These are phyloP conservation scores for Vitis vinifera DNA, from an alignment of 164 flowering plant genomes.

Conservation along the genomic window ASM3070453v1 NC_081811.1:3984501-3985000, in stretches of 20 bases:
- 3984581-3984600: constrained; percentile 50
- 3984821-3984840: constrained; percentile 44
- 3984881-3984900: constrained; percentile 4
- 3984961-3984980: not conserved
- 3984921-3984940: constrained; percentile 19
- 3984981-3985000: not conserved
- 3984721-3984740: constrained; percentile 39
- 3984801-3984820: constrained; percentile 21
- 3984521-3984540: constrained; percentile 68
- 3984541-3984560: constrained; percentile 60
- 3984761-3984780: not conserved
- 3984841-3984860: constrained; percentile 10
- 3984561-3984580: constrained; percentile 53
- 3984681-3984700: no score
- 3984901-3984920: constrained; percentile 4
- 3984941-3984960: constrained; percentile 10
- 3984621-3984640: constrained; percentile 32
- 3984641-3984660: constrained; percentile 21
- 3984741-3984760: constrained; percentile 37
- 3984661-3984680: constrained; percentile 39
- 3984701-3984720: constrained; percentile 18
- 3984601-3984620: constrained; percentile 50
- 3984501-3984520: constrained; percentile 34
- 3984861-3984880: constrained; percentile 18
- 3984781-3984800: constrained; percentile 4